Base-by-base conservation (phyloP, 2,329 filamentous ascomycete species). In the Ophiosphaerella korrae region DNA sequence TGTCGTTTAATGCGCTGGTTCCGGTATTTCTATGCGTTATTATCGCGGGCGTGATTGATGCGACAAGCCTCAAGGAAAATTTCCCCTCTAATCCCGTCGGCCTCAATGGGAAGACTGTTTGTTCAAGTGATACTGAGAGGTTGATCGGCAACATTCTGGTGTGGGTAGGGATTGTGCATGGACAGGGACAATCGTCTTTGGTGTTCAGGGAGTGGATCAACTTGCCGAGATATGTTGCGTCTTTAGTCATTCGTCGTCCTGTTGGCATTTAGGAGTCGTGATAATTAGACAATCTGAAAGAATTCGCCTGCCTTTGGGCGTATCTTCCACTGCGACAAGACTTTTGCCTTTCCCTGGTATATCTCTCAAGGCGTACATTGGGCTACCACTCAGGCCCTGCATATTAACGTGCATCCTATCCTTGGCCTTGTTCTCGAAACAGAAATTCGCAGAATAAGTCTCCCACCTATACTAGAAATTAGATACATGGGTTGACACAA, bases 241-340 rank as follows among this genome's bases (percentile, higher is more conserved):
- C 23, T 52, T 12, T 36, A 48, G 42, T 39, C 53, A 21, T 63
- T 60, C 51, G 48, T 54, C 40, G 45, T 52, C 49, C 58, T 52
- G 39, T 14, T 14, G 35, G 18, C 35, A 16, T 37, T 37, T 16
- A 16, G 24, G 24, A 56, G 64, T 42, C 21, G 64, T 74, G 53
- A 79, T 62, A 37, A 78, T 55, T 2, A 76, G 69, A 8, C 62
- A 49, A 61, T 79, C 77, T 14, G 60, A 70, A 21, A 79, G 55
- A 46, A 79, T 73, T 18, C 71, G 63, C 12, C 71, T 76, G 35
- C 75, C 76, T 45, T 60, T 72, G 2, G 63, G 50, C 42, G 78
- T 77, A 37, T 70, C 52, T 14, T 51, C 44, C 5, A 33, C 65
- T 6, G 77, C 75, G 37, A 79, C 50, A 6, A 80, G 63, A 12